phyloP scores from a whole-genome alignment of 371 early-diverging fungal species.

The Mucor lusitanicus region DNA sequence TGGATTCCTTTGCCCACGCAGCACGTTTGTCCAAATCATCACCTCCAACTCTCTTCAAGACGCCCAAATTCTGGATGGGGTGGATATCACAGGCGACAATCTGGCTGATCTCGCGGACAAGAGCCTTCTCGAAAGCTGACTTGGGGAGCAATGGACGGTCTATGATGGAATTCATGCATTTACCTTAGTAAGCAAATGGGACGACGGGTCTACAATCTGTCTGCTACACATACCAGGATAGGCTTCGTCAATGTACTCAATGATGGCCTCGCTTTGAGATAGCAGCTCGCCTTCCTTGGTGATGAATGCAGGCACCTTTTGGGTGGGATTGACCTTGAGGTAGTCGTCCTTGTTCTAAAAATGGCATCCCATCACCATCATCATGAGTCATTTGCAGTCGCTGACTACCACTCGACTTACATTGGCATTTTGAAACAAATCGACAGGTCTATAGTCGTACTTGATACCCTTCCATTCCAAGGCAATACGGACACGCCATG shows the following conservation, averaged over 20 bases:
- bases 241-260: conserved; percentile 88
- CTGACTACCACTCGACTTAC: conserved; percentile 19
- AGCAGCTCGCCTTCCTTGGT: conserved; percentile 57
- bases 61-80: conserved; percentile 85
- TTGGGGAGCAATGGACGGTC: conserved; percentile 74
- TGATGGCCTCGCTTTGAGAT: conserved; percentile 78
- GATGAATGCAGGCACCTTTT: conserved; percentile 70
- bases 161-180: conserved; percentile 4
- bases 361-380: background rate
- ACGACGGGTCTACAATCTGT: background rate
- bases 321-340: conserved; percentile 63
- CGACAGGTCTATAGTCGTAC: conserved; percentile 65
- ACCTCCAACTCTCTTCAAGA: conserved; percentile 62
- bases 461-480: conserved; percentile 74
- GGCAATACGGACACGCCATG: conserved; percentile 78
- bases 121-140: conserved; percentile 63
- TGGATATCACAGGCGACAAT: conserved; percentile 86
- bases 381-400: background rate
- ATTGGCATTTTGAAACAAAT: conserved; percentile 75
- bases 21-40: conserved; percentile 47
- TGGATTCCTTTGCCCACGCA: conserved; percentile 68
- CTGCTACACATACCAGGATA: conserved; percentile 51
- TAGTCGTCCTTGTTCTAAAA: conserved; percentile 56
- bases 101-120: conserved; percentile 71
- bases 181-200: background rate